A percentile compares a stretch with the other conserved stretches of the same genome.
phyloP scores from a whole-genome alignment of 495 filamentous ascomycete genomes.

The Podospora tetraspora region DNA sequence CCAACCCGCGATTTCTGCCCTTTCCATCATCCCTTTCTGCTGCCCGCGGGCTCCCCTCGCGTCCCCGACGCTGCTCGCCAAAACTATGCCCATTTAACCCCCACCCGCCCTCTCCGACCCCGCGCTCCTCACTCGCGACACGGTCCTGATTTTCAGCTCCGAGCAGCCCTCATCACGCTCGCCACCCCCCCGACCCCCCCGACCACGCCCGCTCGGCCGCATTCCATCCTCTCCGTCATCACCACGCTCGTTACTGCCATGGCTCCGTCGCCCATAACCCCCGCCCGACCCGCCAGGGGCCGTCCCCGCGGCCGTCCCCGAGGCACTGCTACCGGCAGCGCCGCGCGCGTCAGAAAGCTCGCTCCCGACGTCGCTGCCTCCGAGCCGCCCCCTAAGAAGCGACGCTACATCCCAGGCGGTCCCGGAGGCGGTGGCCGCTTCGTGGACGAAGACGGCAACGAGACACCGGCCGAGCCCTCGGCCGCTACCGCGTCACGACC shows the following conservation, averaged over 20 bases:
- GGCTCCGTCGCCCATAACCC: constrained; percentile 41
- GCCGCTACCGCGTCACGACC: constrained; percentile 33
- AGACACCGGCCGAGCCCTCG: constrained; percentile 37
- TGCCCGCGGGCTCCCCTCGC: constrained; percentile 21
- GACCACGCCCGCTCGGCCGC: background rate
- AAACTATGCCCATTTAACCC: constrained; percentile 17
- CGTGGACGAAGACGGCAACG: constrained; percentile 57
- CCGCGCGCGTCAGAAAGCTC: constrained; percentile 37
- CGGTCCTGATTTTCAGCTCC: constrained; percentile 10
- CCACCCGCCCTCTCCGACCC: constrained; percentile 20
- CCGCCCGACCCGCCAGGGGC: constrained; percentile 33
- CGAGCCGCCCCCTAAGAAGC: constrained; percentile 49
- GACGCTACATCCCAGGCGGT: constrained; percentile 68
- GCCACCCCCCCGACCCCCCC: background rate
- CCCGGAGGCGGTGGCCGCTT: constrained; percentile 77
- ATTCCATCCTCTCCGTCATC: constrained; percentile 8
- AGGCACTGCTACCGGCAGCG: constrained; percentile 33
- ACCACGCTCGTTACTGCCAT: constrained; percentile 23
- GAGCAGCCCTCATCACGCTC: background rate
- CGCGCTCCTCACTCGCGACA: constrained; percentile 17
- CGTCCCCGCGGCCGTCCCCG: constrained; percentile 42
- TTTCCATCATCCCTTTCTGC: constrained; percentile 13
- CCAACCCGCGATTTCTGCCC: constrained; percentile 24
- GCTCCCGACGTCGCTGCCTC: constrained; percentile 39
- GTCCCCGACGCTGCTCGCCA: constrained; percentile 12